A percentile compares a stretch with the other conserved stretches of the same genome.
These are phyloP conservation scores for Drosera spatulata DNA, from an alignment of 179 eudicot genomes.

Conservation along the genomic window DNA sequence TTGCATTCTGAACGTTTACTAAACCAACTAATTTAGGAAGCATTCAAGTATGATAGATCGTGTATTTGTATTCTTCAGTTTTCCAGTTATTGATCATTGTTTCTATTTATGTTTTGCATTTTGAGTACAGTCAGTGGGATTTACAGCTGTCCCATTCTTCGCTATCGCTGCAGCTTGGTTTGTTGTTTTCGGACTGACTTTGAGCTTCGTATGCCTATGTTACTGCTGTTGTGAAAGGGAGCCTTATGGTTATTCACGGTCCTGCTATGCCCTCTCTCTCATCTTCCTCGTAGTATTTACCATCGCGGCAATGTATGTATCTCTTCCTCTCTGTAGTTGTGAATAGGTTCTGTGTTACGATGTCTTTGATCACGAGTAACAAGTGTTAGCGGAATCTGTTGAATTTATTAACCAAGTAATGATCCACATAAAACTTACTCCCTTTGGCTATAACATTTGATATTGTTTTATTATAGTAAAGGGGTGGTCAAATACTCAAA, in stretches of 20 bases:
- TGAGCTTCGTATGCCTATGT: slow-evolving; percentile 34
- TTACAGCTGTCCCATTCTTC: slow-evolving; percentile 50
- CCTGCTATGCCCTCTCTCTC: slow-evolving; percentile 44
- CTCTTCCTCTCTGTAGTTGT: neutral
- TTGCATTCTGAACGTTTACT: no score
- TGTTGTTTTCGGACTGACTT: slow-evolving; percentile 42
- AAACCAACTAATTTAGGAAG: no score
- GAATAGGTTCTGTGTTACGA: no score
- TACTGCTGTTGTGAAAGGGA: slow-evolving; percentile 43
- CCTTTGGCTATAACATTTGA: no score
- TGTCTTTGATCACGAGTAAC: no score
- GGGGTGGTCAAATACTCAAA: no score
- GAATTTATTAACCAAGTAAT: no score
- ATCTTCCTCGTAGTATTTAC: slow-evolving; percentile 38
- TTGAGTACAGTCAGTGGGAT: slow-evolving; percentile 57
- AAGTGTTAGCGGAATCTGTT: no score
- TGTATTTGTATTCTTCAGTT: neutral
- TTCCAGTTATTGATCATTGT: neutral
- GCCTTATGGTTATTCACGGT: slow-evolving; percentile 39
- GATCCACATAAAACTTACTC: no score
- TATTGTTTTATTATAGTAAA: no score
- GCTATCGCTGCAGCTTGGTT: slow-evolving; percentile 46
- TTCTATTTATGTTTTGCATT: neutral
- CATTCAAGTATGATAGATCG: no score
- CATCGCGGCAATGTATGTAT: slow-evolving; percentile 39